phyloP scores from a whole-genome alignment of 2,329 filamentous ascomycete species.

The Periconia macrospinosa region DNA sequence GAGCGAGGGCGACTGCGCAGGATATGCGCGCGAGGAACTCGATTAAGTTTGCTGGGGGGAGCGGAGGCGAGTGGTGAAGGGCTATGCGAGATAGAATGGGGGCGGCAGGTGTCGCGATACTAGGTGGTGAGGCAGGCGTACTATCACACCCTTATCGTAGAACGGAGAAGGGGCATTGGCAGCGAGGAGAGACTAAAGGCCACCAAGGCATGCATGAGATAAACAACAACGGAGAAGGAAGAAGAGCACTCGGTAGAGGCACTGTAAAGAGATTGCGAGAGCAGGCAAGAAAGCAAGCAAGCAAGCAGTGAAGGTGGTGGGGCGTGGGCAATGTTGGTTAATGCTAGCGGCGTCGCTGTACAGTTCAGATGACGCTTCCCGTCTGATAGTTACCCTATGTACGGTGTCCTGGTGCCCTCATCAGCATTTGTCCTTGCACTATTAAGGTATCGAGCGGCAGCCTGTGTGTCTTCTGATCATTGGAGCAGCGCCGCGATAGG shows the following conservation, averaged over 20 bases:
- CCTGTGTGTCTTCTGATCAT: conserved; percentile 4
- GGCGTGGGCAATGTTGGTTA: conserved; percentile 5
- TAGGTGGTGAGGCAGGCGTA: not conserved
- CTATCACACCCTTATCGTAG: conserved; percentile 3
- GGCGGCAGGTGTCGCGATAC: not conserved
- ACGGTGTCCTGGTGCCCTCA: too few relatives aligned
- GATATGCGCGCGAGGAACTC: too few relatives aligned
- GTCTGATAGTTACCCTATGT: too few relatives aligned
- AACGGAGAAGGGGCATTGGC: conserved; percentile 10
- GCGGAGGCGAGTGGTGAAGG: not conserved
- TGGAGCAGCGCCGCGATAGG: conserved; percentile 6
- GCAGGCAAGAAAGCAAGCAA: conserved; percentile 2
- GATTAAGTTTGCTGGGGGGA: too few relatives aligned
- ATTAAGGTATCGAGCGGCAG: conserved; percentile 5
- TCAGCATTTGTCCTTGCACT: too few relatives aligned
- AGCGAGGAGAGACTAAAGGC: conserved; percentile 8
- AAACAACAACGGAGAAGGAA: not conserved
- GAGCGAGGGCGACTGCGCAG: not conserved
- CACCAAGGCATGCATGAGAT: conserved; percentile 10
- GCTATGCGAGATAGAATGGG: conserved; percentile 8
- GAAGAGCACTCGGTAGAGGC: not conserved
- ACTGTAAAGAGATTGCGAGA: not conserved
- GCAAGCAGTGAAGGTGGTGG: conserved; percentile 1
- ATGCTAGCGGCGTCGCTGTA: conserved; percentile 14
- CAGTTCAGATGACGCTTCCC: not conserved